Base-by-base conservation (phyloP, 2,329 filamentous ascomycete species). In the Furcasterigmium sp. region DNA sequence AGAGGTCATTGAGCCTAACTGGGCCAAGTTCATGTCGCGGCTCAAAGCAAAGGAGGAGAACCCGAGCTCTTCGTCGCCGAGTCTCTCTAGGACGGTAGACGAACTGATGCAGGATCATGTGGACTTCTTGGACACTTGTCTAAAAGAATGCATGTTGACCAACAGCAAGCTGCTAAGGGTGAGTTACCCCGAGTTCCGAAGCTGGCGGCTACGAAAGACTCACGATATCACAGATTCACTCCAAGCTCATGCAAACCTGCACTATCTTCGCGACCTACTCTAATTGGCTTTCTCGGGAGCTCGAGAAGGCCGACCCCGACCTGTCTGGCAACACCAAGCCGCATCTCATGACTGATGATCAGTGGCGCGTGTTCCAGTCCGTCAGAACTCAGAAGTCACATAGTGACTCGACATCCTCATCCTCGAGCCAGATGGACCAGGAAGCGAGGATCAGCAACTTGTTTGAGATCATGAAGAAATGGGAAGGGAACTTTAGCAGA, bases 61-160 rank as follows among this genome's bases (percentile, higher is more conserved):
- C 5, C 43, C 53, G 5, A 54, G 62, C 25, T 60, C 61, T 3
- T 43, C 47, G 19, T 51, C 51, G 15, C 56, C 56, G n/a, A 56
- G 62, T 1, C 59, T 65, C 7, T 71, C 69, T 32, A 68, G 90
- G 29, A 98, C 93, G 0, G 93, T 98, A 1, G 93, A 98, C 58
- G 90, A 97, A 67, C 69, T 98, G 58, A 98, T 98, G 93, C 89
- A 97, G 67, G 91, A 97, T 58, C 93, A 98, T 66, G 91, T 98
- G 47, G 93, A 97, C 65, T 98, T 98, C 62, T 70, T 98, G 38
- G 93, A 96, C 56, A 97, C 93, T 4, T 98, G 93, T 62, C 73
- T 98, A 56, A 98, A 97, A 67, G 93, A 97, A 68, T 97, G 93
- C 70, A 97, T 97, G 90, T 75, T 98, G 51, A 98, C 93, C 17